A percentile compares a stretch with the other conserved stretches of the same genome.
phyloP scores from a whole-genome alignment of 805 yeast genomes.

The Barnettozyma botsteinii region DNA sequence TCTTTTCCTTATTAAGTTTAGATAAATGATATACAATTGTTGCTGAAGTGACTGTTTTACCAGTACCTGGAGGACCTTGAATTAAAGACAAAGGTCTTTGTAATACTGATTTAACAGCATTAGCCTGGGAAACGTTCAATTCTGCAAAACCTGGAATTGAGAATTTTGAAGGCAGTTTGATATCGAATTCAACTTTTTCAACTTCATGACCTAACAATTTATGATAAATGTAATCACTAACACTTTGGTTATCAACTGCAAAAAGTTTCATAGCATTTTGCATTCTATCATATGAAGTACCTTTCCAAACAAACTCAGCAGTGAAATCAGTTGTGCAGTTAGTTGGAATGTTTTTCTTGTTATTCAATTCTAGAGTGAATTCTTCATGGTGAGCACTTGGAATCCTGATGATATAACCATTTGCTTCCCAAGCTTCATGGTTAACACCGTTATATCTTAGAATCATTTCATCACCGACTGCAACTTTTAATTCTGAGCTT shows the following conservation, averaged over 20 bases:
- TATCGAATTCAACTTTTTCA: constrained; percentile 53
- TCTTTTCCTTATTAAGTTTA: constrained; percentile 52
- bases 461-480: constrained; percentile 80
- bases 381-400: constrained; percentile 65
- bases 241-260: constrained; percentile 64
- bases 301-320: constrained; percentile 88
- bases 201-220: constrained; percentile 77
- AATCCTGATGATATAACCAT: constrained; percentile 64
- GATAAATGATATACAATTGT: constrained; percentile 76
- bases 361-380: constrained; percentile 62
- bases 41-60: constrained; percentile 91
- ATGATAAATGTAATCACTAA: constrained; percentile 70
- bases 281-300: constrained; percentile 77
- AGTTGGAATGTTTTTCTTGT: constrained; percentile 49
- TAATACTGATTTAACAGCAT: constrained; percentile 67
- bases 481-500: constrained; percentile 56
- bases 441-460: constrained; percentile 55
- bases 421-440: constrained; percentile 63
- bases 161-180: constrained; percentile 53
- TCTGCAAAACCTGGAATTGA: constrained; percentile 63
- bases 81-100: constrained; percentile 71
- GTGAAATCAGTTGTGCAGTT: constrained; percentile 61
- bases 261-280: constrained; percentile 67
- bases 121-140: constrained; percentile 71
- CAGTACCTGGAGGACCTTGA: constrained; percentile 97